These are phyloP conservation scores for Gyrodon lividus DNA, from an alignment of 768 basidiomycete species.

Conservation along the genomic window DNA sequence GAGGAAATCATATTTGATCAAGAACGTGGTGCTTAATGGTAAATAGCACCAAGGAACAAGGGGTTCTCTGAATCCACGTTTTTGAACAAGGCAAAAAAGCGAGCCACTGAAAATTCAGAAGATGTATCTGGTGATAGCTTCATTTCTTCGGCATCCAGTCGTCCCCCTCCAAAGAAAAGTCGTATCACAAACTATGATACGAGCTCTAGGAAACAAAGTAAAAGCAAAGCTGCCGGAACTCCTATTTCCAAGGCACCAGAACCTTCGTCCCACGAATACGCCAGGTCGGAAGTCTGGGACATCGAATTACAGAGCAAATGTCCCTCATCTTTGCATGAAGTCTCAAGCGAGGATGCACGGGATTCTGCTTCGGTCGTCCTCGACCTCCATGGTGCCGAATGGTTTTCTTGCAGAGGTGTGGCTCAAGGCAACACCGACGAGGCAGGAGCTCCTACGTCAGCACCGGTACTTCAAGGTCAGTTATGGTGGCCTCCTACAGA, in stretches of 20 bases:
- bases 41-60: constrained; percentile 13
- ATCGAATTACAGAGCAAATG: constrained; percentile 44
- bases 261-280: constrained; percentile 2
- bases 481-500: neutral
- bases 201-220: neutral
- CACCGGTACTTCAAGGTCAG: neutral
- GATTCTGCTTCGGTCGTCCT: constrained; percentile 34
- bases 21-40: neutral
- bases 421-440: neutral
- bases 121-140: constrained; percentile 9
- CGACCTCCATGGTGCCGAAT: constrained; percentile 33
- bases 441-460: neutral
- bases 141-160: constrained; percentile 19
- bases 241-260: neutral
- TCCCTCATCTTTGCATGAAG: constrained; percentile 19
- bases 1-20: neutral
- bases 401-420: constrained; percentile 22
- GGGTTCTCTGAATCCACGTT: constrained; percentile 50
- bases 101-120: constrained; percentile 6
- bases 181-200: constrained; percentile 1
- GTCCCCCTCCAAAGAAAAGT: constrained; percentile 9
- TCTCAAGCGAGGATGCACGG: constrained; percentile 13
- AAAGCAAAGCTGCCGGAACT: neutral
- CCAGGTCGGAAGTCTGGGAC: constrained; percentile 52
- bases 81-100: constrained; percentile 33